These are phyloP conservation scores for Apiotrichum laibachii DNA, from an alignment of 1,284 basidiomycete species.

Conservation along the genomic window DNA sequence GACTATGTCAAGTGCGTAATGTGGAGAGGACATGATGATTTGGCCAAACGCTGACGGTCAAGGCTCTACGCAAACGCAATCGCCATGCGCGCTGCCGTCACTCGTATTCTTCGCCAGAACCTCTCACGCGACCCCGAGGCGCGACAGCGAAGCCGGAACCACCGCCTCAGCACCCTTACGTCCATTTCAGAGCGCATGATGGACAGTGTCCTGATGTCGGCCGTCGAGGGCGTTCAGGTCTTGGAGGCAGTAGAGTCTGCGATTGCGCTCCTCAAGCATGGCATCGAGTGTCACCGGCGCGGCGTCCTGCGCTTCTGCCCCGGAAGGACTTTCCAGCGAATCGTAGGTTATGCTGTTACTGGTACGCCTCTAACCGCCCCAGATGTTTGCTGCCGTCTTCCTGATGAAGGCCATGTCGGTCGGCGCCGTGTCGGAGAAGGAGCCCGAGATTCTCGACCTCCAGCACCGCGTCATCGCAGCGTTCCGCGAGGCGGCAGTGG, in stretches of 20 bases:
- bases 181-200: neutral
- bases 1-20: constrained; percentile 24
- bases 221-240: constrained; percentile 1
- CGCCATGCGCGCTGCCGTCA: constrained; percentile 18
- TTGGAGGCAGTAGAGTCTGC: constrained; percentile 4
- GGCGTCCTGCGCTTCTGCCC: constrained; percentile 3
- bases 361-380: neutral
- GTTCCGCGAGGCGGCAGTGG: constrained; percentile 4
- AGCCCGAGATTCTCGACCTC: constrained; percentile 1
- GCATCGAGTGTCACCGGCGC: neutral
- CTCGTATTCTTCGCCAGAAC: neutral
- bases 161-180: neutral
- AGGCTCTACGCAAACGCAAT: constrained; percentile 26
- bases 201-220: neutral
- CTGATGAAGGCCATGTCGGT: constrained; percentile 9
- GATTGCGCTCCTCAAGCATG: constrained; percentile 1
- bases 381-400: constrained; percentile 10
- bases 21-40: neutral
- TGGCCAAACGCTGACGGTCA: too few species aligned
- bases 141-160: neutral
- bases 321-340: constrained; percentile 1
- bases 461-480: neutral
- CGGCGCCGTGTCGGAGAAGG: constrained; percentile 4
- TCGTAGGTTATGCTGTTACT: neutral
- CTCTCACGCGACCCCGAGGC: neutral